phyloP scores from a whole-genome alignment of 2,329 filamentous ascomycete genomes.

The Pyrenochaeta sp. region DNA sequence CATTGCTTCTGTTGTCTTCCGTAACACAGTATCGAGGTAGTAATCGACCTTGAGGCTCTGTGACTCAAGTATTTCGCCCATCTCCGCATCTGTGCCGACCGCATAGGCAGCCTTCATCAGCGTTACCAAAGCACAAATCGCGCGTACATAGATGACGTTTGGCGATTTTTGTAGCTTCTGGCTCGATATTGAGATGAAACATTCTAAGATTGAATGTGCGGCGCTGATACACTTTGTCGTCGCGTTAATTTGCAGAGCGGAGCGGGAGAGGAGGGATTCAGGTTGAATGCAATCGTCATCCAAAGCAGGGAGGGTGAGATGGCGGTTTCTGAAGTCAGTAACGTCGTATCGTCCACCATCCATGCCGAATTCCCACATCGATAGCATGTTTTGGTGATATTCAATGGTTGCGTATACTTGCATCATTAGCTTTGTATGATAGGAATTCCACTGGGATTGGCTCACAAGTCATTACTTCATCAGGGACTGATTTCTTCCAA shows the following conservation, averaged over 20 bases:
- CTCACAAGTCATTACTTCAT: slow-evolving; percentile 42
- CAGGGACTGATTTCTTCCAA: slow-evolving; percentile 42
- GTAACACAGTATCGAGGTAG: slow-evolving; percentile 38
- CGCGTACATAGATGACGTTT: slow-evolving; percentile 42
- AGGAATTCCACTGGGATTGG: not conserved
- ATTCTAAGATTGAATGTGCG: slow-evolving; percentile 44
- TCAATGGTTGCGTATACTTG: slow-evolving; percentile 36
- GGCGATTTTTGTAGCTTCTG: slow-evolving; percentile 35
- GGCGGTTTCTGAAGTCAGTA: slow-evolving; percentile 44
- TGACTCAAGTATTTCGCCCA: slow-evolving; percentile 44
- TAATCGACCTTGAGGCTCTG: slow-evolving; percentile 41
- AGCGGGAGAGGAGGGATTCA: slow-evolving; percentile 42
- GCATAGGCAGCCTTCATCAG: slow-evolving; percentile 48
- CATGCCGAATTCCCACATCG: slow-evolving; percentile 50
- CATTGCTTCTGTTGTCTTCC: slow-evolving; percentile 32
- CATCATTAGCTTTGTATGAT: slow-evolving; percentile 1
- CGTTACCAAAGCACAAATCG: slow-evolving; percentile 42
- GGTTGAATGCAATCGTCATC: slow-evolving; percentile 45
- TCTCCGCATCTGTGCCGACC: slow-evolving; percentile 42
- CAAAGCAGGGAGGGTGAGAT: slow-evolving; percentile 43
- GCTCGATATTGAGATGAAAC: slow-evolving; percentile 31
- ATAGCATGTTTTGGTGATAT: slow-evolving; percentile 44
- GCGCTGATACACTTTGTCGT: slow-evolving; percentile 45
- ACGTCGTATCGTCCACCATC: slow-evolving; percentile 48
- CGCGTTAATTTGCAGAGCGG: slow-evolving; percentile 46